Base-by-base conservation (phyloP, 2,329 filamentous ascomycete species). In the Colletotrichum nymphaeae region DNA sequence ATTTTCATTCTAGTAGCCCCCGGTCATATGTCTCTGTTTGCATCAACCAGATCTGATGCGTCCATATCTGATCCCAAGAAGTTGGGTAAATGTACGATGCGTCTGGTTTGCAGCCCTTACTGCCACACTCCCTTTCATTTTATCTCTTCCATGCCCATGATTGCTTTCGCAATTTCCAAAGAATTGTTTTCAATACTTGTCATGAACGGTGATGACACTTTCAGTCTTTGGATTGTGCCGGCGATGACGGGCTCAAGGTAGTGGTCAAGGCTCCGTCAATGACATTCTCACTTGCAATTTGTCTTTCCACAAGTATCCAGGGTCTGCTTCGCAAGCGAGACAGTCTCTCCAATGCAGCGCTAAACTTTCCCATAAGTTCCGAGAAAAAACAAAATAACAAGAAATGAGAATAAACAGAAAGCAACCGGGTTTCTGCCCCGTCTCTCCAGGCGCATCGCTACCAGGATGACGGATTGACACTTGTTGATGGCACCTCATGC, bases 21-120 rank as follows among this genome's bases (percentile, higher is more conserved):
- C 9, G 52, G 24, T 32, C 53, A 67, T 56, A 67, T 60, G 19
- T 62, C 6, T 28, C 9, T 19, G n/a, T 22, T 49, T 64, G 52
- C 37, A 37, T 63, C 65, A 72, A 30, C 53, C 52, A 63, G 65
- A 67, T 69, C 52, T 66, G 53, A 69, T 56, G 59, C 66, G 53
- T 24, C 64, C 60, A 65, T 62, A 14, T 26, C 19, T n/a, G 35
- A n/a, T 64, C 16, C 60, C 60, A 22, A 49, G 64, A 62, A 52
- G 60, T 57, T 69, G 70, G 69, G 59, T 65, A 30, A 60, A 16
- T 32, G 14, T 24, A n/a, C 56, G 28, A 19, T 16, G 32, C 30
- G 49, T 35, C 57, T 24, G 26, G 37, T 65, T 63, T 63, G 69
- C 59, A 73, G 53, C 65, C 22, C 24, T 11, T 8, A 1, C 37